Conservation (phyloP, 1,139 yeast species). For the Debaryomyces fabryi region DNA sequence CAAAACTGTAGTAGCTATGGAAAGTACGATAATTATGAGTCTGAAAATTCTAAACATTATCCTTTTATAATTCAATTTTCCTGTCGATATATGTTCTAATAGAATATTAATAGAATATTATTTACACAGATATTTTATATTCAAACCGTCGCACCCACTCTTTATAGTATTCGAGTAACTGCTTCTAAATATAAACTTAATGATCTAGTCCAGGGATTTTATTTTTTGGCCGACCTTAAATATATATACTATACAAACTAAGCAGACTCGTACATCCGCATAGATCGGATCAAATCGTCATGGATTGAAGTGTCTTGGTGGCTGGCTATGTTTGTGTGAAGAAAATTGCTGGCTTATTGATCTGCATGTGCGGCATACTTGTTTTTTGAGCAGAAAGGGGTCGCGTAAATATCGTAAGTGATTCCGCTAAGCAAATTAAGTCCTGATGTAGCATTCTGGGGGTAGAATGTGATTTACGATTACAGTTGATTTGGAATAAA, state of each 20-base stretch:
- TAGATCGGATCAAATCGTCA: not conserved
- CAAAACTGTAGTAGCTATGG: slow-evolving; percentile 38
- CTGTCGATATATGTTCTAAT: not conserved
- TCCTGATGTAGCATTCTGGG: not conserved
- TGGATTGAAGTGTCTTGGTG: not conserved
- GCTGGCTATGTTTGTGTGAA: not conserved
- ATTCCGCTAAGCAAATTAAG: not conserved
- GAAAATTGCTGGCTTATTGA: not conserved
- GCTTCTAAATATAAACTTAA: not conserved
- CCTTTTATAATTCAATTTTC: not conserved
- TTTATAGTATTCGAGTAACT: not conserved
- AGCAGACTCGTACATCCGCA: not conserved
- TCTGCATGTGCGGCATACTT: not conserved
- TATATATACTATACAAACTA: not conserved
- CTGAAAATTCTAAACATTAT: slow-evolving; percentile 40
- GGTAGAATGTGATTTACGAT: not conserved
- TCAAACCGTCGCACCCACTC: not conserved
- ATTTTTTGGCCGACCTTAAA: not conserved
- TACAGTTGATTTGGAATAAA: not conserved
- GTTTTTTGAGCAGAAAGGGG: not conserved
- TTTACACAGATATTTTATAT: not conserved
- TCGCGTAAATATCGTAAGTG: not conserved
- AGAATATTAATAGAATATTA: not conserved
- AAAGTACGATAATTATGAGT: slow-evolving; percentile 35
- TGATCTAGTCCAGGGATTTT: not conserved